Evolutionary conservation across 1,284 basidiomycete genomes (phyloP).

Genomic region (Veloboletus limbatus): DNA sequence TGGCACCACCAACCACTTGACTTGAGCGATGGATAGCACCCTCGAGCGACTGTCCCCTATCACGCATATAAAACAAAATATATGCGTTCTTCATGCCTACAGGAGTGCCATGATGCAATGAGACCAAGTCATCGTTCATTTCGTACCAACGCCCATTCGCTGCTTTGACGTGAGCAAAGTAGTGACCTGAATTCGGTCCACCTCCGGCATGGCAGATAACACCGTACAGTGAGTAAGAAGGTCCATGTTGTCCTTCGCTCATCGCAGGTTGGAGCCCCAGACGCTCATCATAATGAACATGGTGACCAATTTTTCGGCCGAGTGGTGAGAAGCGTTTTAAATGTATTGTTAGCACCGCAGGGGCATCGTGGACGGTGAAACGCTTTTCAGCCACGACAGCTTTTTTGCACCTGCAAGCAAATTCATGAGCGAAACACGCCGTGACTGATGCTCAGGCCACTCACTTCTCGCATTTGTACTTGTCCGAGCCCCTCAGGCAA

Average conservation of each 20-base stretch:
- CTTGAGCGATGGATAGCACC: conserved; percentile 47
- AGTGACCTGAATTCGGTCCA: conserved; percentile 95
- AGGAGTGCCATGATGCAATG: conserved; percentile 42
- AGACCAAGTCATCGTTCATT: conserved; percentile 91
- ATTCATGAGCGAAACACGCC: conserved; percentile 1
- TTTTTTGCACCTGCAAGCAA: conserved; percentile 73
- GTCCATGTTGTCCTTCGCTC: conserved; percentile 75
- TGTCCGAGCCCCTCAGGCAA: conserved; percentile 84
- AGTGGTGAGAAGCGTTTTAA: conserved; percentile 92
- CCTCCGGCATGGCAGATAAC: conserved; percentile 92
- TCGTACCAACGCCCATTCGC: conserved; percentile 78
- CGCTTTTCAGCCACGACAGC: conserved; percentile 85
- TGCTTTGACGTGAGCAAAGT: conserved; percentile 84
- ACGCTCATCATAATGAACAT: conserved; percentile 75
- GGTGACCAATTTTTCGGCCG: conserved; percentile 82
- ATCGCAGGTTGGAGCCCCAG: conserved; percentile 81
- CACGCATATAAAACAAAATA: conserved; percentile 87
- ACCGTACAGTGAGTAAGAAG: conserved; percentile 86
- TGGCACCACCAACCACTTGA: conserved; percentile 20
- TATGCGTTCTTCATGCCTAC: conserved; percentile 82
- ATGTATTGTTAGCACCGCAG: conserved; percentile 92
- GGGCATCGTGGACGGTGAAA: conserved; percentile 86
- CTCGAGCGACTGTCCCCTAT: conserved; percentile 69
- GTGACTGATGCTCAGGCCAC: conserved; percentile 30
- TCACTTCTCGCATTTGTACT: conserved; percentile 98